Evolutionary conservation across 495 filamentous ascomycete genomes (phyloP).

Genomic region (Penicillium canescens): DNA sequence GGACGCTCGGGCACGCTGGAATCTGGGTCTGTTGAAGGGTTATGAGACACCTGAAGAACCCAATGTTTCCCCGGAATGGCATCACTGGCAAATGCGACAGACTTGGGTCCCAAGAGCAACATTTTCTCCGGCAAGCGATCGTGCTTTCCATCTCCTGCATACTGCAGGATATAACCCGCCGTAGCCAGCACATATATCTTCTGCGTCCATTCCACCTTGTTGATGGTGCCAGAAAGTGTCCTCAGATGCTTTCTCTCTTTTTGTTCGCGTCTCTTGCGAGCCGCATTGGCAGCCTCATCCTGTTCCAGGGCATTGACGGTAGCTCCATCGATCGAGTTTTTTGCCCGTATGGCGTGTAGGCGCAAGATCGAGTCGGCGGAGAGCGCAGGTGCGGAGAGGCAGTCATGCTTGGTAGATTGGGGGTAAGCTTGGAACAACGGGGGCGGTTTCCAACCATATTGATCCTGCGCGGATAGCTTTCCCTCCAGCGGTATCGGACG

Average conservation of each 20-base stretch:
- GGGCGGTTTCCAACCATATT: constrained; percentile 68
- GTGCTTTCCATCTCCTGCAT: constrained; percentile 74
- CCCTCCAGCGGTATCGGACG: constrained; percentile 23
- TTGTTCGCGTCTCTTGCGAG: constrained; percentile 42
- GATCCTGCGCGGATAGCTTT: constrained; percentile 21
- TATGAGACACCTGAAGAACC: constrained; percentile 88
- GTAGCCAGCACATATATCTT: constrained; percentile 84
- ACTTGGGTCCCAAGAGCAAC: constrained; percentile 77
- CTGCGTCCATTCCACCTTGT: constrained; percentile 72
- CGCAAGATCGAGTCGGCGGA: constrained; percentile 65
- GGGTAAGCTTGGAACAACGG: constrained; percentile 91
- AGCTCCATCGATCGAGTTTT: constrained; percentile 6
- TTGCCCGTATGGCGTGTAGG: constrained; percentile 45
- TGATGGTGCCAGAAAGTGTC: constrained; percentile 57
- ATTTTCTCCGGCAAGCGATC: constrained; percentile 87
- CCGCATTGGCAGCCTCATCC: constrained; percentile 15
- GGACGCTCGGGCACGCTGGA: constrained; percentile 48
- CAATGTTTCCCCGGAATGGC: constrained; percentile 89
- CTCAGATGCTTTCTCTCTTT: constrained; percentile 47
- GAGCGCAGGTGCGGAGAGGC: constrained; percentile 47
- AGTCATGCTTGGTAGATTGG: constrained; percentile 67
- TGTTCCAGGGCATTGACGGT: constrained; percentile 2
- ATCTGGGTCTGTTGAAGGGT: constrained; percentile 59
- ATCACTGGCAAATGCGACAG: constrained; percentile 92
- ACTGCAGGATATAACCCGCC: constrained; percentile 85